Conservation (phyloP, 1,284 basidiomycete species). For the Cryptococcus sp. region DNA sequence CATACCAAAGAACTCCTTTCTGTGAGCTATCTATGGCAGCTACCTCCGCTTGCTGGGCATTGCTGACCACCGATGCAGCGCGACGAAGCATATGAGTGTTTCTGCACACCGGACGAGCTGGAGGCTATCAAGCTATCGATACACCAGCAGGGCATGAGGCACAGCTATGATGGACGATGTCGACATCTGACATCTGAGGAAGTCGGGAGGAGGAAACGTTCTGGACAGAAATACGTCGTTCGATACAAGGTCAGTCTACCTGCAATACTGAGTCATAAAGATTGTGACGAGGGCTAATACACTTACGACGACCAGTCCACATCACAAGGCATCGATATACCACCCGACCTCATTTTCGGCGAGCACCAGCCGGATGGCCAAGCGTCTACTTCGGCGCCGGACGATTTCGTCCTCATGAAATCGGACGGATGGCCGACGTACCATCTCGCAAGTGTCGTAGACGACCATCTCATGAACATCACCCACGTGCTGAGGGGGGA, state of each 20-base stretch:
- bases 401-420: slow-evolving; percentile 91
- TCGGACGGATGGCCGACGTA: slow-evolving; percentile 93
- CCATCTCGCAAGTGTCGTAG: slow-evolving; percentile 92
- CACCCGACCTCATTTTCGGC: slow-evolving; percentile 38
- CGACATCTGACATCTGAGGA: slow-evolving; percentile 84
- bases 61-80: slow-evolving; percentile 10
- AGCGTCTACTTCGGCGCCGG: slow-evolving; percentile 47
- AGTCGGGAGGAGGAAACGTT: slow-evolving; percentile 68
- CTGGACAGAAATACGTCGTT: slow-evolving; percentile 78
- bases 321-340: slow-evolving; percentile 11
- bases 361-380: slow-evolving; percentile 25
- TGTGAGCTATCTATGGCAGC: slow-evolving; percentile 54
- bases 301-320: too few relatives aligned
- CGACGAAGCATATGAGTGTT: slow-evolving; percentile 81
- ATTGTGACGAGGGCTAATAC: too few relatives aligned
- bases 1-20: slow-evolving; percentile 75
- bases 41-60: background rate
- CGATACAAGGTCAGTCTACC: slow-evolving; percentile 71
- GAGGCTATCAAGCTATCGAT: slow-evolving; percentile 67
- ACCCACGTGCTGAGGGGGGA: slow-evolving; percentile 95
- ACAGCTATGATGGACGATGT: slow-evolving; percentile 83
- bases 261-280: background rate
- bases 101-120: slow-evolving; percentile 75
- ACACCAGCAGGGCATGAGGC: slow-evolving; percentile 68
- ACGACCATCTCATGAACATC: slow-evolving; percentile 94